Base-by-base conservation (phyloP, 306 rosid genomes). In the Benincasa hispida region DNA sequence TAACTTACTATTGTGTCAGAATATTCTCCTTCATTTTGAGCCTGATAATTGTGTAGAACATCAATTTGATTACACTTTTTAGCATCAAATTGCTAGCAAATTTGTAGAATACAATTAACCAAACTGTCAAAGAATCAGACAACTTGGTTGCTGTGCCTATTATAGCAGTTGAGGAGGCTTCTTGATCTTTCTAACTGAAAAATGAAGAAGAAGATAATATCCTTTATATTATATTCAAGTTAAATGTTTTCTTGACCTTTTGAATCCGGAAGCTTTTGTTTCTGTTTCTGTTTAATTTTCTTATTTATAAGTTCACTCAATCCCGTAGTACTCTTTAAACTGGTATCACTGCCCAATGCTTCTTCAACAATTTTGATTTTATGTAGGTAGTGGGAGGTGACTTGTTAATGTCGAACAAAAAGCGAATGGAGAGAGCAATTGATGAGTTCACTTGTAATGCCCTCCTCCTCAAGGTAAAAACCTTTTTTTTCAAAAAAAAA, bases 341-440 rank as follows among this genome's bases (percentile, higher is more conserved):
- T 17, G 30, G 13, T 8, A 8, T 7, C 34, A 66, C 72, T n/a
- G 4, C 77, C 58, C 73, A 19, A 21, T 70, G 58, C 75, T 48
- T 25, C 18, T 48, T 27, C 8, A n/a, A 24, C 72, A 19, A 74
- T 57, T 56, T 53, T 39, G 50, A 70, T 84, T 56, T 87, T 82
- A 76, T 82, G 84, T 89, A 94, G 98, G 96, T 91, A 42, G 91
- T 90, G 30, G 98, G 98, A 82, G 94, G 84, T 84, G 96, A 88
- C 87, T 85, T 91, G 76, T 82, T 94, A 76, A 89, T 90, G 87
- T 94, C 98, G 57, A 94, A 90, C 88, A 77, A 87, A 84, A 88
- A 87, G 79, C 92, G 97, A 75, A 84, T 91, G 50, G 88, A 94
- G 83, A 87, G 81, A 82, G 99, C 96, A 78, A 88, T 92, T 83